Conservation (phyloP, 148 eudicot genomes). For the Spergularia marina region DNA sequence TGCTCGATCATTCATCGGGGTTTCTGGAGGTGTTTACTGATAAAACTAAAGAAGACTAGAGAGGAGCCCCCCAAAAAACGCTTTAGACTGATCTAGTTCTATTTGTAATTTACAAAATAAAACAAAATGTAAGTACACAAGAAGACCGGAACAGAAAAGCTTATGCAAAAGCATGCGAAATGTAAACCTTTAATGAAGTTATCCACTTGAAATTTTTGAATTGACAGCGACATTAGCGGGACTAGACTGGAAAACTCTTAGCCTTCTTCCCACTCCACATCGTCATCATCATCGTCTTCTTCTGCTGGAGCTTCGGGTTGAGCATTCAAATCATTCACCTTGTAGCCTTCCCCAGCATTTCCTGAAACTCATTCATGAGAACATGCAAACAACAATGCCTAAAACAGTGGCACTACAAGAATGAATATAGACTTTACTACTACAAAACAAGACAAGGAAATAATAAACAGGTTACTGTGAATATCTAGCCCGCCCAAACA, state of each 20-base stretch:
- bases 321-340: conserved; percentile 76
- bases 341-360: conserved; percentile 39
- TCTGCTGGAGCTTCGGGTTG: conserved; percentile 64
- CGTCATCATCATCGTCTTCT: conserved; percentile 64
- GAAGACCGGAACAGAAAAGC: not conserved
- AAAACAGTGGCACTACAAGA: not conserved
- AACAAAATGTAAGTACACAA: not conserved
- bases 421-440: not conserved
- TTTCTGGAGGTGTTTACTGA: too few relatives aligned
- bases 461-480: not conserved
- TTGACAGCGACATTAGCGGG: not conserved
- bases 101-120: not conserved
- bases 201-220: not conserved
- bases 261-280: conserved; percentile 93
- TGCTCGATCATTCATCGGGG: too few relatives aligned
- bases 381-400: not conserved
- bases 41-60: too few relatives aligned
- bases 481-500: not conserved
- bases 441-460: not conserved
- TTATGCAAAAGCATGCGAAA: not conserved
- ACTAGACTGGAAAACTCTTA: conserved; percentile 25
- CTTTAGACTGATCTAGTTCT: too few relatives aligned
- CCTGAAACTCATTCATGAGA: conserved; percentile 34
- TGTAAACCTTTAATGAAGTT: not conserved
- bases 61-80: too few relatives aligned